Evolutionary conservation across 2,329 filamentous ascomycete genomes (phyloP).

Genomic region (Aspergillus calidoustus): DNA sequence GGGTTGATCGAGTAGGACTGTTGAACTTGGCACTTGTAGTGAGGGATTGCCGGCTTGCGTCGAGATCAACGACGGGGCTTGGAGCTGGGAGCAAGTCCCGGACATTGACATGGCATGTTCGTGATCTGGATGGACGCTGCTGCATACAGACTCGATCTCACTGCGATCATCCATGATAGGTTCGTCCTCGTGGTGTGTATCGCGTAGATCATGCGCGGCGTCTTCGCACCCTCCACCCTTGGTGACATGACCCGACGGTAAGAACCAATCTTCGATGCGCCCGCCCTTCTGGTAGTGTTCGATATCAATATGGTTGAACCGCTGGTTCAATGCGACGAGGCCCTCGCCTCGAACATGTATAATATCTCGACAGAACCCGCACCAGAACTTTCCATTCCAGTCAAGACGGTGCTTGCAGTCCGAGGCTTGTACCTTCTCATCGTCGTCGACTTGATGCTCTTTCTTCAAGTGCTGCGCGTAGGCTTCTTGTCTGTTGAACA

Average conservation of each 20-base stretch:
- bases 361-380: slow-evolving; percentile 74
- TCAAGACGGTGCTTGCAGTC: slow-evolving; percentile 65
- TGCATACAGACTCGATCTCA: slow-evolving; percentile 21
- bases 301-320: slow-evolving; percentile 75
- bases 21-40: not conserved
- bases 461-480: slow-evolving; percentile 67
- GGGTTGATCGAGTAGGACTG: not conserved
- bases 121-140: slow-evolving; percentile 14
- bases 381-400: slow-evolving; percentile 78
- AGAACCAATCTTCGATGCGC: slow-evolving; percentile 40
- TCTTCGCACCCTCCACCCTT: slow-evolving; percentile 24
- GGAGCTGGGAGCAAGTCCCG: not conserved
- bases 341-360: slow-evolving; percentile 58
- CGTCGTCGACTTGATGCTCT: slow-evolving; percentile 50
- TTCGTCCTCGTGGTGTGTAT: slow-evolving; percentile 2
- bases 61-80: not conserved
- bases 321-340: slow-evolving; percentile 62
- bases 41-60: not conserved
- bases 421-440: slow-evolving; percentile 29
- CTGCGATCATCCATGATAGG: slow-evolving; percentile 13
- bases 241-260: slow-evolving; percentile 30
- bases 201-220: slow-evolving; percentile 1
- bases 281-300: slow-evolving; percentile 49
- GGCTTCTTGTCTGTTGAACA: slow-evolving; percentile 62
- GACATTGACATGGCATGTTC: slow-evolving; percentile 13